Base-by-base conservation (phyloP, 2,329 filamentous ascomycete species). In the Botrytis aclada region DNA sequence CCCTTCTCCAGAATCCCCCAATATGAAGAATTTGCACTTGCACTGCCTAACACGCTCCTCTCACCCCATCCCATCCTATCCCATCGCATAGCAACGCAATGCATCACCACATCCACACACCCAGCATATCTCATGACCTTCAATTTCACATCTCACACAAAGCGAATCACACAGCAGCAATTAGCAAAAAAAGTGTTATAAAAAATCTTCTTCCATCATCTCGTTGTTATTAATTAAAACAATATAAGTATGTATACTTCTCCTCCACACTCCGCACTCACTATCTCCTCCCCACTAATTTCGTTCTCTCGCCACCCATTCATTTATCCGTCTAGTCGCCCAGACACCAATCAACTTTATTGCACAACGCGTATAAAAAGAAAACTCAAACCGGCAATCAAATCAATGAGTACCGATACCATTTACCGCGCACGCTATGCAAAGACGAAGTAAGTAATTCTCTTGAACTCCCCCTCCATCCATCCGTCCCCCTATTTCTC, bases 341-440 rank as follows among this genome's bases (percentile, higher is more conserved):
- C 65, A 56, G 65, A 67, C 47, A 67, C 47, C 29, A 43, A 67
- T 56, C 14, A 37, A 32, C 47, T 56, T 25, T 67, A 56, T 22
- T 67, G 54, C 29, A 41, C 47, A 41, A 41, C 20, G 37, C 37
- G 25, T 67, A 67, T 67, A 67, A 54, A 67, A 66, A 67, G 39
- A 12, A 29, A 39, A 12, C 22, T n/a, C 22, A 39, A n/a, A 39
- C n/a, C 18, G 41, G 34, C n/a, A 43, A 29, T n/a, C 37, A 58
- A 67, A 70, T 66, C 45, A 29, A n/a, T 12, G 51, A 67, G 47
- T 67, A 56, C 65, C 65, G 34, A 37, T 56, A 67, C 47, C 34
- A 56, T 56, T 67, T n/a, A 67, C 65, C 47, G 72, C 34, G 74
- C 75, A 76, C 74, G 74, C 75, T 76, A 76, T 75, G 75, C 75